Conservation (phyloP, 2,329 filamentous ascomycete species). For the Ambrosiella beaveri region DNA sequence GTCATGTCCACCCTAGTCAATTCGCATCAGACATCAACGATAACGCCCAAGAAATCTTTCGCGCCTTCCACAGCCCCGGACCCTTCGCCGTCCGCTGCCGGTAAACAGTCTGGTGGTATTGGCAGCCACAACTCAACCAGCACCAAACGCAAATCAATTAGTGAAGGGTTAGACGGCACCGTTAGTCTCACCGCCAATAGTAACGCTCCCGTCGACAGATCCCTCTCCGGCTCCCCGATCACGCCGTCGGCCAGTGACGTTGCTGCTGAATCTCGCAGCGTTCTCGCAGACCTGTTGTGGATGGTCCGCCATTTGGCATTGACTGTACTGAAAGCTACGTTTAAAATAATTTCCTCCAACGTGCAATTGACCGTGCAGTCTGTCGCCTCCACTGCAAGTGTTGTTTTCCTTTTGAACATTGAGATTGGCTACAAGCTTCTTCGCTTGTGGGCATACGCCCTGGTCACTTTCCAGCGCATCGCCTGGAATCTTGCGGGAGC, state of each 20-base stretch:
- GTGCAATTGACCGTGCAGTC: constrained; percentile 10
- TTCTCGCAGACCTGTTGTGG: constrained; percentile 6
- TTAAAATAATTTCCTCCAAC: constrained; percentile 13
- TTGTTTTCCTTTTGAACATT: constrained; percentile 11
- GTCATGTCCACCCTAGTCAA: constrained; percentile 3
- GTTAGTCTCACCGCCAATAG: not conserved
- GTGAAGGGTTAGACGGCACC: not conserved
- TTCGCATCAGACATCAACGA: not conserved
- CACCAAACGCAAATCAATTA: not conserved
- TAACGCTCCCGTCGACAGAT: not conserved
- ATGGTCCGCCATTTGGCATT: constrained; percentile 8
- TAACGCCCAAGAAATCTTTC: constrained; percentile 1
- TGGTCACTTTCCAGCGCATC: constrained; percentile 10
- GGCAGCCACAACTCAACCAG: not conserved
- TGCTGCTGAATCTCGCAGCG: constrained; percentile 10
- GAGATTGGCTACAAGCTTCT: constrained; percentile 13
- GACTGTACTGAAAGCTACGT: constrained; percentile 10
- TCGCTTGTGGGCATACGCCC: constrained; percentile 11
- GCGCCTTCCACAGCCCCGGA: not conserved
- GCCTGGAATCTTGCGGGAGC: constrained; percentile 9
- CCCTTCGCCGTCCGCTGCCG: not conserved
- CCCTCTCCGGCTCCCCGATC: not conserved
- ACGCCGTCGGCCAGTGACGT: not conserved
- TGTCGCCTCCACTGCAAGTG: constrained; percentile 8
- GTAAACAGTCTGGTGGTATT: not conserved